Conservation (phyloP, 2,329 filamentous ascomycete genomes). For the Bipolaris gigantea region DNA sequence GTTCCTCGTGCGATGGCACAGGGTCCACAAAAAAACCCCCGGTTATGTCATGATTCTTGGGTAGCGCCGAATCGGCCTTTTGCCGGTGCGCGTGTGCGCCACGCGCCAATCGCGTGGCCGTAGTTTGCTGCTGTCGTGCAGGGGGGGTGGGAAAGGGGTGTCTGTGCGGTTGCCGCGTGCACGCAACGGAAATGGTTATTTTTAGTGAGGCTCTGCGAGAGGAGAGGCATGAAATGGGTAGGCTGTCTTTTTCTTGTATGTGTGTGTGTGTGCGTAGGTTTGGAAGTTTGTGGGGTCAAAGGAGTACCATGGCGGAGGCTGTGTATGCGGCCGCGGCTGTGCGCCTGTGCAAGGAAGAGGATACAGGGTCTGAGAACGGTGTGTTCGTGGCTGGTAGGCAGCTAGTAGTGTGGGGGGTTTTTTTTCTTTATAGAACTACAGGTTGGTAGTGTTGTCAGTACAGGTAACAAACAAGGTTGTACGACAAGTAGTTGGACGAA, state of each 20-base stretch:
- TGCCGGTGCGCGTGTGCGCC: not conserved
- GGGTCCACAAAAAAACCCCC: no score
- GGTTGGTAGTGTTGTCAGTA: not conserved
- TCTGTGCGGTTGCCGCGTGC: constrained; percentile 6
- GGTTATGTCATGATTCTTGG: constrained; percentile 19
- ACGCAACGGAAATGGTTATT: constrained; percentile 11
- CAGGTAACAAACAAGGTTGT: not conserved
- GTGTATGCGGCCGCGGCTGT: not conserved
- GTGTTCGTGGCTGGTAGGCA: not conserved
- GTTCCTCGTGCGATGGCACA: constrained; percentile 5
- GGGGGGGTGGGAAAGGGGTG: constrained; percentile 2
- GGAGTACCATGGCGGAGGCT: not conserved
- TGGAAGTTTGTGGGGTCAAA: not conserved
- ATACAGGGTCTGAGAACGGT: not conserved
- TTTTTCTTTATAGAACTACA: not conserved
- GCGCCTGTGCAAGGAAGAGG: not conserved
- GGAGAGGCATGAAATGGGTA: not conserved
- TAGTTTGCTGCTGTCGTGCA: not conserved
- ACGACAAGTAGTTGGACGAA: not conserved
- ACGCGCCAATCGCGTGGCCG: not conserved
- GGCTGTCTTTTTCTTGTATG: not conserved
- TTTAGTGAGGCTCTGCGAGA: constrained; percentile 9
- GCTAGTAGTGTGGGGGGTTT: not conserved
- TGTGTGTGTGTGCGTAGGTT: not conserved
- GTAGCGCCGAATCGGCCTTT: constrained; percentile 2